phyloP scores from a whole-genome alignment of 805 yeast genomes.

The Brettanomyces naardenensis region DNA sequence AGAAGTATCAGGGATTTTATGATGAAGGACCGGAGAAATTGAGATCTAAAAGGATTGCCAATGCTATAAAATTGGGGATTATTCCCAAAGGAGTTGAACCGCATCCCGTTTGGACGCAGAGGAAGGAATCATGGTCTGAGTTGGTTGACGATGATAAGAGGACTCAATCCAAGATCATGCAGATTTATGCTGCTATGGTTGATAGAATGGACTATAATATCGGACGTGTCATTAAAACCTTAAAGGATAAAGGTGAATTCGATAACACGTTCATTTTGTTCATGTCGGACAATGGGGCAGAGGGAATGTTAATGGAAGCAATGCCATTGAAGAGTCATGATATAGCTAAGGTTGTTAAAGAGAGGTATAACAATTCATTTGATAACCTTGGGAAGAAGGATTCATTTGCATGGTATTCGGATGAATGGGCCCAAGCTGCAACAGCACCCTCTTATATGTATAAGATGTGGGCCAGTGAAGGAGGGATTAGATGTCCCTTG shows the following conservation, averaged over 20 bases:
- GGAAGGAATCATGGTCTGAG: constrained; percentile 36
- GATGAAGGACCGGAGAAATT: constrained; percentile 41
- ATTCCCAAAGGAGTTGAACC: constrained; percentile 36
- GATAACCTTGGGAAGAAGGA: constrained; percentile 42
- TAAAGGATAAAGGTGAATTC: constrained; percentile 34
- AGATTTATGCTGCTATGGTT: constrained; percentile 59
- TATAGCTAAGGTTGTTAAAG: constrained; percentile 20
- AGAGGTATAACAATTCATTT: constrained; percentile 33
- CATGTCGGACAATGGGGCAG: constrained; percentile 62
- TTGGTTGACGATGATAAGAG: constrained; percentile 29
- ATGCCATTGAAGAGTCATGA: constrained; percentile 33
- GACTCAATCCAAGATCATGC: constrained; percentile 39
- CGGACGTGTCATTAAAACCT: constrained; percentile 37
- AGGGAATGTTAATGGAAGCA: constrained; percentile 51
- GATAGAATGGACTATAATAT: constrained; percentile 43
- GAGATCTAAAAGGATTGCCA: constrained; percentile 30
- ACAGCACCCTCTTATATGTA: constrained; percentile 48
- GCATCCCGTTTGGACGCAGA: constrained; percentile 35
- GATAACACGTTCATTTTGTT: constrained; percentile 52
- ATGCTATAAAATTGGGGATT: constrained; percentile 38
- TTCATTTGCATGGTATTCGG: constrained; percentile 45
- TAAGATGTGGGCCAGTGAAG: constrained; percentile 53
- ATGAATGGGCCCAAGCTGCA: constrained; percentile 57
- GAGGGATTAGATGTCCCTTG: constrained; percentile 52
- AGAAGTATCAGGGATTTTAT: constrained; percentile 39